These are phyloP conservation scores for Dictyostelium firmibasis DNA, from an alignment of 78 protist species.

Conservation along the genomic window DNA sequence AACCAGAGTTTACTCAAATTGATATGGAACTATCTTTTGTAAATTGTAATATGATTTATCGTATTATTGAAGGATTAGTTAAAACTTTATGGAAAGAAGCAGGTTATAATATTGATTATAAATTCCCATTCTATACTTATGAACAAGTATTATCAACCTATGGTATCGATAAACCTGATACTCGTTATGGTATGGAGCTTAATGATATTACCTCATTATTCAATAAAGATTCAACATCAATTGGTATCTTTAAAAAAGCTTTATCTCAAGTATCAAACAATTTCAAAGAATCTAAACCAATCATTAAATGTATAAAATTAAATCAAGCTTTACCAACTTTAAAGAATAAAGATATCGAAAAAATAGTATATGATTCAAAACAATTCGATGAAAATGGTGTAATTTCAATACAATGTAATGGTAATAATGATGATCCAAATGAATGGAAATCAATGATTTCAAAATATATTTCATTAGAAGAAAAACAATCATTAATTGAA, in stretches of 20 bases:
- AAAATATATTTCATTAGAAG: not conserved
- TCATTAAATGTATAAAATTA: conserved; percentile 49
- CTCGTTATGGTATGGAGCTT: conserved; percentile 75
- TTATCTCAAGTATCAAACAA: not conserved
- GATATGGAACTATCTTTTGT: conserved; percentile 90
- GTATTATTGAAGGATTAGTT: conserved; percentile 61
- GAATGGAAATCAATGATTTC: conserved; percentile 55
- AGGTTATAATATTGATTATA: not conserved
- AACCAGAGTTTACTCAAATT: conserved; percentile 95
- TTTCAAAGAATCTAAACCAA: conserved; percentile 28
- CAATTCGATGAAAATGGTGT: not conserved
- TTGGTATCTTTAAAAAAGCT: not conserved
- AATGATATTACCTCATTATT: conserved; percentile 16
- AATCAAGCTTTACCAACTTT: conserved; percentile 18
- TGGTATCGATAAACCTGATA: conserved; percentile 88
- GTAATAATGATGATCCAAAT: not conserved
- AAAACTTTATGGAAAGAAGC: conserved; percentile 45
- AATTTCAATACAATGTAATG: not conserved
- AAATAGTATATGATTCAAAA: not conserved
- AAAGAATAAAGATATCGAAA: conserved; percentile 21
- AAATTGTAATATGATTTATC: conserved; percentile 41
- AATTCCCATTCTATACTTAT: conserved; percentile 18
- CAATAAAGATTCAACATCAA: not conserved
- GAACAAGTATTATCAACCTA: conserved; percentile 61
- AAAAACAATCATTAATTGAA: not conserved